Evolutionary conservation across 148 eudicot genomes (phyloP), one percentile per base, ranked within the genome.

Genomic region (Rhododendron mucronatum): DNA sequence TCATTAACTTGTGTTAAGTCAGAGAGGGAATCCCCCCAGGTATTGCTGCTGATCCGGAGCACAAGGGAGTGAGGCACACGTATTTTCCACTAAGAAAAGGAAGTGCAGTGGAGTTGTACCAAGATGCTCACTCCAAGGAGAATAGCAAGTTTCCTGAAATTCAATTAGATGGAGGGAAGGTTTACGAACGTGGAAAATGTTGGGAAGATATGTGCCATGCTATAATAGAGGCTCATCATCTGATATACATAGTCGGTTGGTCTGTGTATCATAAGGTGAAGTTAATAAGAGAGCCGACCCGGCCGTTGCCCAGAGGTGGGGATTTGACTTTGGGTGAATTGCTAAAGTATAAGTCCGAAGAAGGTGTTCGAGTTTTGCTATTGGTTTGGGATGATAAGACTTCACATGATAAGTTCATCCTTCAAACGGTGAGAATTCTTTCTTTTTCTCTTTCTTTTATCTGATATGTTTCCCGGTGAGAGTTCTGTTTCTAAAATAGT

Each of bases 331-430:
- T 97, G 45, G 99, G 99, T 10, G 98, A 97, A 0, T 84, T 97
- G 89, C 90, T 97, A 75, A 97, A 91, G 95, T 97, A 97, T 86
- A 97, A 97, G 90, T 97, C 99, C 0, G 93, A 97, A 88, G 99
- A 97, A 90, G 99, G 99, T 44, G 99, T 97, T 30, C 85, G 99
- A 51, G 98, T 97, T 65, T 83, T 97, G 90, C 71, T 97, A 89
- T 82, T 97, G 89, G 92, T 97, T 88, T 97, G 99, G 99, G 98
- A 97, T 90, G 99, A 97, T 83, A 95, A 94, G 91, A 95, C 98
- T 86, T 97, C 99, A 12, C 99, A 95, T 61, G 89, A 87, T 53
- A 95, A 91, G 89, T 90, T 91, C 73, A 87, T 93, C 59, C 30
- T 97, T 45, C 93, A 93, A 12, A 93, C 95, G 90, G 99, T 97